phyloP scores from a whole-genome alignment of 2,329 filamentous ascomycete species.

The Macroventuria anomochaeta region DNA sequence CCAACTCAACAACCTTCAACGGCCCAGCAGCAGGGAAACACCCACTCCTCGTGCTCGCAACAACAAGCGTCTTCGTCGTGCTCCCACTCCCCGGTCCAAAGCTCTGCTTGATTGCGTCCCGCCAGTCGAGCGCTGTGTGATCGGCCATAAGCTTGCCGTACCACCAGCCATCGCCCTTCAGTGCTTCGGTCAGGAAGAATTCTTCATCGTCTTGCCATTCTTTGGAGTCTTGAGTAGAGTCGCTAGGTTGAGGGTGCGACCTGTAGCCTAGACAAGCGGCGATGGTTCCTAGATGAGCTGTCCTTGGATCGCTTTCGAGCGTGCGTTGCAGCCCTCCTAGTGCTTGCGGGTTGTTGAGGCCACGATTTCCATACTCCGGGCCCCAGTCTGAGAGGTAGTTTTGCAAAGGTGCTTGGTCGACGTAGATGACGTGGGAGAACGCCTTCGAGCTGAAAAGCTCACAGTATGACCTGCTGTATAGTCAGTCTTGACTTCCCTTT shows the following conservation, averaged over 20 bases:
- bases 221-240: conserved; percentile 14
- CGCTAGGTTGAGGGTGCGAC: conserved; percentile 25
- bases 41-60: conserved; percentile 37
- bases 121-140: conserved; percentile 39
- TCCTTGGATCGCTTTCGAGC: conserved; percentile 18
- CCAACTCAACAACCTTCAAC: conserved; percentile 30
- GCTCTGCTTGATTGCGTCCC: conserved; percentile 27
- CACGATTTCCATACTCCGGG: conserved; percentile 27
- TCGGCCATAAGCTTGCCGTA: conserved; percentile 41
- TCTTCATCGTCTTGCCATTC: conserved; percentile 32
- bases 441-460: conserved; percentile 32
- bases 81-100: conserved; percentile 27
- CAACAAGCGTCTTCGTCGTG: conserved; percentile 28
- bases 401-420: conserved; percentile 39
- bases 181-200: conserved; percentile 33
- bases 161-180: conserved; percentile 36
- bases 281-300: conserved; percentile 32
- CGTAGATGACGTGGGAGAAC: conserved; percentile 35
- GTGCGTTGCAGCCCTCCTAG: conserved; percentile 24
- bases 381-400: conserved; percentile 37
- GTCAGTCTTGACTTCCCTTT: neutral
- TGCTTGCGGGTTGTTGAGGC: conserved; percentile 26
- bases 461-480: conserved; percentile 25
- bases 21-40: conserved; percentile 37
- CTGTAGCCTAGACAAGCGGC: conserved; percentile 34